phyloP scores from a whole-genome alignment of 1,139 yeast genomes.

The Yamadazyma sp. region DNA sequence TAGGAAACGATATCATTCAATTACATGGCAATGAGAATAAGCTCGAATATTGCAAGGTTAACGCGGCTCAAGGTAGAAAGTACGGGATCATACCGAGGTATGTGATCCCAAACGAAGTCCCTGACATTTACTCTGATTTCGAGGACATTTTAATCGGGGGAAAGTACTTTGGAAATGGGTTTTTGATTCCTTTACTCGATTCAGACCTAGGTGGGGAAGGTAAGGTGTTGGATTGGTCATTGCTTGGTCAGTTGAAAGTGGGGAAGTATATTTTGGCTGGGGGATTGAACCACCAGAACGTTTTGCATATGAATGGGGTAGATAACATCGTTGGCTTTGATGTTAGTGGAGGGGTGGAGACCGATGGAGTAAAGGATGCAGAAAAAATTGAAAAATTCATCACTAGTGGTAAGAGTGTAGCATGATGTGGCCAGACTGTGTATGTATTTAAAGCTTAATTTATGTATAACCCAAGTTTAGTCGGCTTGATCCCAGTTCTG shows the following conservation, averaged over 20 bases:
- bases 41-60: conserved; percentile 36
- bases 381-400: conserved; percentile 62
- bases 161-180: conserved; percentile 32
- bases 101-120: conserved; percentile 56
- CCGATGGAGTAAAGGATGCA: conserved; percentile 64
- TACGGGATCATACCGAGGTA: conserved; percentile 75
- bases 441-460: neutral
- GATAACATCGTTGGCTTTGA: conserved; percentile 79
- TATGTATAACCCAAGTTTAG: conserved; percentile 31
- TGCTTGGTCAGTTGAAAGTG: conserved; percentile 27
- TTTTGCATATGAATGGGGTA: conserved; percentile 47
- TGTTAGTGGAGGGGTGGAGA: conserved; percentile 93
- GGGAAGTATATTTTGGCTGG: conserved; percentile 80
- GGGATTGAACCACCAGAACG: conserved; percentile 78
- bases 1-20: conserved; percentile 76
- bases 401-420: conserved; percentile 33
- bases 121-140: conserved; percentile 19
- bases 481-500: conserved; percentile 94
- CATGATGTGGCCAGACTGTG: neutral
- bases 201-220: conserved; percentile 96
- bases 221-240: conserved; percentile 66
- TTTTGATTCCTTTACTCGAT: conserved; percentile 64
- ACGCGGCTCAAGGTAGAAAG: conserved; percentile 15
- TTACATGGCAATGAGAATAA: conserved; percentile 84
- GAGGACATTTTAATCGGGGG: conserved; percentile 14